Base-by-base conservation (phyloP, 192 early-diverging fungal species). In the Backusella parvicylindrica region DNA sequence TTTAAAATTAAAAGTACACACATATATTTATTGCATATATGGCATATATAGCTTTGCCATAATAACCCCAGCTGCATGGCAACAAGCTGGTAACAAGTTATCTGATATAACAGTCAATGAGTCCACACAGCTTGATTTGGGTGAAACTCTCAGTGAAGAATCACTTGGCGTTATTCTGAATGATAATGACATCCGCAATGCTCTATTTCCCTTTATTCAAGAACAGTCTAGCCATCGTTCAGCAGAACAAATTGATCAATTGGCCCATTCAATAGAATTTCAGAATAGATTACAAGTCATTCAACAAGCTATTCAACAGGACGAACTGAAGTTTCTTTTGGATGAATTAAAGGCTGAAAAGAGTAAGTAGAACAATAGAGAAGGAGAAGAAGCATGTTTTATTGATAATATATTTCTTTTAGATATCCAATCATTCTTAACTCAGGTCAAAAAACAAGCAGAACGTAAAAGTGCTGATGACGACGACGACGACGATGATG, bases 171-270 rank as follows among this genome's bases (percentile, higher is more conserved):
- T 83, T 18, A 47, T 89, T 47, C 72, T 89, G 13, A 82, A 71
- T 32, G 81, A 86, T 50, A 70, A 72, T 18, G 75, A 80, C 4
- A 82, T 89, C 26, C 37, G 79, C 30, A 49, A 40, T 7, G 77
- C 82, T 6, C 64, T 89, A 13, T 89, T 85, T 65, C 84, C 86
- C 26, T 80, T 84, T 63, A 64, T 89, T 1, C 85, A 81, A 8
- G 81, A 84, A 33, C 37, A 40, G 12, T 15, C 28, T 2, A 35
- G 18, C 4, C 68, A 23, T 31, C 35, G 23, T 70, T 43, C 68
- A 18, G 28, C n/a, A 36, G 72, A 56, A 33, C n/a, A 35, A n/a
- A 28, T 21, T 1, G 36, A 64, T 6, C 56, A 64, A 23, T 36
- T 73, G 28, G n/a, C 18, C 0, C 63, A 64, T 21, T 65, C 60